Conservation (phyloP, 768 basidiomycete species). For the Kwoniella europaea region DNA sequence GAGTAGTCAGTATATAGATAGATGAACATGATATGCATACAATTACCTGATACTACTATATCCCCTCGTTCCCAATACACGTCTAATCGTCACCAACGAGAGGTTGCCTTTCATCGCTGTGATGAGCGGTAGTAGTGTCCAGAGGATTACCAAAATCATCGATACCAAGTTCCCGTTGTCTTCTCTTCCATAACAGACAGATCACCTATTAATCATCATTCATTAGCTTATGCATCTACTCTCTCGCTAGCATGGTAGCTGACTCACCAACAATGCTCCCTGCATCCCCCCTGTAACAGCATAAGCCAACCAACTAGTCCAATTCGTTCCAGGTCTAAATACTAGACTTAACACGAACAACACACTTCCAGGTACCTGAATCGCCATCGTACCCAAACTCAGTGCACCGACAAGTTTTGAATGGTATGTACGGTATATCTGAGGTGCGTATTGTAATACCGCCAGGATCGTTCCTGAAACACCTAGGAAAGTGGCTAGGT, state of each 20-base stretch:
- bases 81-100: conserved; percentile 21
- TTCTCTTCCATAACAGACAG: conserved; percentile 82
- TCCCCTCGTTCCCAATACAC: not conserved
- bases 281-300: conserved; percentile 77
- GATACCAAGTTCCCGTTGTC: conserved; percentile 74
- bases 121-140: not conserved
- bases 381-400: conserved; percentile 93
- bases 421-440: conserved; percentile 77
- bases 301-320: conserved; percentile 59
- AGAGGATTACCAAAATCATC: conserved; percentile 83
- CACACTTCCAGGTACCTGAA: conserved; percentile 87
- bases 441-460: conserved; percentile 84
- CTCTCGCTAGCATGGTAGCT: not conserved
- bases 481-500: conserved; percentile 87
- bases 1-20: not conserved
- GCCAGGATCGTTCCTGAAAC: conserved; percentile 78
- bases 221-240: not conserved
- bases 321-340: conserved; percentile 57
- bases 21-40: conserved; percentile 19
- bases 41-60: not conserved
- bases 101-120: conserved; percentile 12
- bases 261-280: conserved; percentile 67
- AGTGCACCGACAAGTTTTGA: conserved; percentile 85
- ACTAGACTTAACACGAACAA: conserved; percentile 73
- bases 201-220: conserved; percentile 60